phyloP scores from a whole-genome alignment of 129 eudicot species.

The Artemisia annua region DNA sequence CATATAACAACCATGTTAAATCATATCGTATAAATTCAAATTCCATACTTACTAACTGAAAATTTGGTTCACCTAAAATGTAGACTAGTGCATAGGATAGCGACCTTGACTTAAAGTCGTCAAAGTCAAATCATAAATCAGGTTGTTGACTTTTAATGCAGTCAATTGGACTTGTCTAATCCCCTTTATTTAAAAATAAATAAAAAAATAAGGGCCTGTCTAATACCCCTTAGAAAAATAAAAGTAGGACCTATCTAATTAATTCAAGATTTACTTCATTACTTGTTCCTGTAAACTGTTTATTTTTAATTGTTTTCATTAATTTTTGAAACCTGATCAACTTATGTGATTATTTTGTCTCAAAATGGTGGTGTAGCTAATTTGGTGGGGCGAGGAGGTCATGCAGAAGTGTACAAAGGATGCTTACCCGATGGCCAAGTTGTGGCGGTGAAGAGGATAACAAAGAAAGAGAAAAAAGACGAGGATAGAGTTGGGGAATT shows the following conservation, averaged over 20 bases:
- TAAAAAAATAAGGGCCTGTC: not conserved
- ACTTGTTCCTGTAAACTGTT: not conserved
- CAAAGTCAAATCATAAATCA: slow-evolving; percentile 7
- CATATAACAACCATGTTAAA: no score
- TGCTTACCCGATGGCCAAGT: slow-evolving; percentile 68
- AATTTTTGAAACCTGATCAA: not conserved
- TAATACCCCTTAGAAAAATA: no score
- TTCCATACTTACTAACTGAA: not conserved
- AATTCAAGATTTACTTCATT: slow-evolving; percentile 7
- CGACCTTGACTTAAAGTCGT: slow-evolving; percentile 8
- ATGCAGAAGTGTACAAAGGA: slow-evolving; percentile 96
- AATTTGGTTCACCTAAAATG: slow-evolving; percentile 16
- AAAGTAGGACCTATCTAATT: not conserved
- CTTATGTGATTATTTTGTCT: not conserved
- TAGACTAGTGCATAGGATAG: slow-evolving; percentile 4
- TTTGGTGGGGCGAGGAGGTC: slow-evolving; percentile 89
- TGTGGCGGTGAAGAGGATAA: slow-evolving; percentile 84
- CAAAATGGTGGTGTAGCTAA: slow-evolving; percentile 44
- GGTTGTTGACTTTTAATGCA: slow-evolving; percentile 18
- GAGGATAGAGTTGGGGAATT: slow-evolving; percentile 74
- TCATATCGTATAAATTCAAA: not conserved
- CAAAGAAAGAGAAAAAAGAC: slow-evolving; percentile 67
- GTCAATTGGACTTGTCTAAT: slow-evolving; percentile 4
- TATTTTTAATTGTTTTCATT: not conserved
- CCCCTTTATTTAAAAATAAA: not conserved